Conservation (phyloP, 495 filamentous ascomycete genomes). For the Penicillium simplicissimum region DNA sequence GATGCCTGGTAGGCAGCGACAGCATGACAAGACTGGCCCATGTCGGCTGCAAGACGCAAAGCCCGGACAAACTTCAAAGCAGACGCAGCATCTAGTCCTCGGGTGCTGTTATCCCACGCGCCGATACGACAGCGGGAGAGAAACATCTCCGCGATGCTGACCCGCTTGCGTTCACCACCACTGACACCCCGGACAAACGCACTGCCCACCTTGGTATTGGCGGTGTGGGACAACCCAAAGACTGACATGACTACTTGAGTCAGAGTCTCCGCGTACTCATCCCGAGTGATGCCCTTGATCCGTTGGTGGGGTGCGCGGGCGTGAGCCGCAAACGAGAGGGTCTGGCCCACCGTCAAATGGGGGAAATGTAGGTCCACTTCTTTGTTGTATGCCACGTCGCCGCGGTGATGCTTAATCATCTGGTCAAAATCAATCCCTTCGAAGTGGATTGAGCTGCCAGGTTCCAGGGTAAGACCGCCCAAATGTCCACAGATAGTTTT, state of each 20-base stretch:
- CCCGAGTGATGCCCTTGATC: slow-evolving; percentile 40
- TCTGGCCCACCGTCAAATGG: slow-evolving; percentile 64
- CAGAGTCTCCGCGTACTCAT: slow-evolving; percentile 45
- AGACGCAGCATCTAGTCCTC: slow-evolving; percentile 81
- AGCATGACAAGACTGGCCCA: slow-evolving; percentile 72
- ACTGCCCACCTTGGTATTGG: slow-evolving; percentile 47
- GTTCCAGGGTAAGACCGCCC: slow-evolving; percentile 36
- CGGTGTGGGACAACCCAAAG: slow-evolving; percentile 55
- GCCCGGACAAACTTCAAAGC: slow-evolving; percentile 70
- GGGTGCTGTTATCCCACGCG: slow-evolving; percentile 83
- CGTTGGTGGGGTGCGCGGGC: slow-evolving; percentile 47
- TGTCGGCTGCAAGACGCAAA: slow-evolving; percentile 69
- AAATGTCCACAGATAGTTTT: slow-evolving; percentile 41
- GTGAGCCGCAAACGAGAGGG: slow-evolving; percentile 59
- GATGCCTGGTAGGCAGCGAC: slow-evolving; percentile 81
- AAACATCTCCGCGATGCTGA: slow-evolving; percentile 53
- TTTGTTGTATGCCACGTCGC: slow-evolving; percentile 65
- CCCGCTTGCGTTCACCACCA: slow-evolving; percentile 76
- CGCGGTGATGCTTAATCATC: slow-evolving; percentile 58
- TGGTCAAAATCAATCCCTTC: slow-evolving; percentile 46
- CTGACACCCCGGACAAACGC: slow-evolving; percentile 64
- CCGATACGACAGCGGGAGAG: slow-evolving; percentile 67
- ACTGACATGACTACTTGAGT: slow-evolving; percentile 60
- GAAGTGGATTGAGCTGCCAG: slow-evolving; percentile 44
- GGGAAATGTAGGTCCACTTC: slow-evolving; percentile 66